These are phyloP conservation scores for Marchantia polymorpha DNA, from an alignment of 225 moss, liverwort and hornwort genomes.

Conservation along the genomic window DNA sequence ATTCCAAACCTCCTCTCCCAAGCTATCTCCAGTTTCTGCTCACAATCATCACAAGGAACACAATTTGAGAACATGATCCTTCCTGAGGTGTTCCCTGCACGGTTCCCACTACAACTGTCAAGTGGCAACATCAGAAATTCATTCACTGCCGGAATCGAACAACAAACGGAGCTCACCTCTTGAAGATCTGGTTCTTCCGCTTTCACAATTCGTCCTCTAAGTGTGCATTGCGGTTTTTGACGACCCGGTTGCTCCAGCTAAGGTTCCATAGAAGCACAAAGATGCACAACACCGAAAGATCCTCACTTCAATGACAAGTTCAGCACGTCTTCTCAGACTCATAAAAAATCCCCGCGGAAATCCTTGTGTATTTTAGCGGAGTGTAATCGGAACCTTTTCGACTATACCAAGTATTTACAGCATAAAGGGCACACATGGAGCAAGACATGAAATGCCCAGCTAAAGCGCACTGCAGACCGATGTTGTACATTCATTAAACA, in stretches of 20 bases:
- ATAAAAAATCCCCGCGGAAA: neutral
- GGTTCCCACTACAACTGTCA: neutral
- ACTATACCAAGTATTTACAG: no score
- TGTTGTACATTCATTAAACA: neutral
- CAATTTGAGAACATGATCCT: neutral
- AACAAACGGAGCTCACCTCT: slow-evolving; percentile 44
- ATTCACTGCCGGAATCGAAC: neutral
- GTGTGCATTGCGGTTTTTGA: slow-evolving; percentile 84
- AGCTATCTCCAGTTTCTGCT: slow-evolving; percentile 68
- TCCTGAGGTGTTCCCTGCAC: no score
- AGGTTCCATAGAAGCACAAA: slow-evolving; percentile 15
- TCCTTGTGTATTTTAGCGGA: neutral
- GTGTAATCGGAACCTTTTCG: neutral
- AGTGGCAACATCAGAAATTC: neutral
- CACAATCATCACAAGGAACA: neutral
- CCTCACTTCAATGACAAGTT: neutral
- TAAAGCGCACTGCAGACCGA: neutral
- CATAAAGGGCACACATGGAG: neutral
- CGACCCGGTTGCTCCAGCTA: slow-evolving; percentile 96
- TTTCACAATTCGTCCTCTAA: slow-evolving; percentile 65
- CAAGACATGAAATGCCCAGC: neutral
- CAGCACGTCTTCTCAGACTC: no score
- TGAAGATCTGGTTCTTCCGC: slow-evolving; percentile 52
- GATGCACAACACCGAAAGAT: neutral
- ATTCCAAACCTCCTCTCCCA: slow-evolving; percentile 87